Percentiles rank a stretch among this genome's conserved stretches.
These are phyloP conservation scores for Gossypium ekmanianum DNA, from an alignment of 345 rosid species.

Conservation along the genomic window DNA sequence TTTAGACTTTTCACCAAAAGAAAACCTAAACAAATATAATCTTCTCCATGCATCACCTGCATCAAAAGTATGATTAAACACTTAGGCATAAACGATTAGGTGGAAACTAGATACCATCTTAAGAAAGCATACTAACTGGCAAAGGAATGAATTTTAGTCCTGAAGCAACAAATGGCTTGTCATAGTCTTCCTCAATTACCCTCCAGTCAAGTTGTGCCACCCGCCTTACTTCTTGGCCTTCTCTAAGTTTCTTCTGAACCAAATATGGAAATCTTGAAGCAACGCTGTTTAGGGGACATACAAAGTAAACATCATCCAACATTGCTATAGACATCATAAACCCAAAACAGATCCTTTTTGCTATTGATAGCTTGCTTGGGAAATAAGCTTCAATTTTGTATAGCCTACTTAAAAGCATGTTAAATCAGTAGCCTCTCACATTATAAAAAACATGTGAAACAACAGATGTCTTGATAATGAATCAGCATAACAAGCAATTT, in stretches of 20 bases:
- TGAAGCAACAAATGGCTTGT: conserved; percentile 82
- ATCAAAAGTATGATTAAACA: conserved; percentile 15
- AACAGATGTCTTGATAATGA: not conserved
- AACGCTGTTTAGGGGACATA: conserved; percentile 44
- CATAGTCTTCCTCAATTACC: conserved; percentile 68
- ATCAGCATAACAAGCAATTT: not conserved
- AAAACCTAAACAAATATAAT: conserved; percentile 79
- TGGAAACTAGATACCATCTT: conserved; percentile 1
- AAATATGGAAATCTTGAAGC: conserved; percentile 76
- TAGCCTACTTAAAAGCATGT: not conserved
- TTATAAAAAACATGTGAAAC: not conserved
- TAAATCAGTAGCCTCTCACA: not conserved
- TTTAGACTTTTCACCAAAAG: conserved; percentile 77
- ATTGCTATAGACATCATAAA: conserved; percentile 12
- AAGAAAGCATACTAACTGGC: conserved; percentile 55
- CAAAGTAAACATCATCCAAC: conserved; percentile 12
- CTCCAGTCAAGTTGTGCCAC: conserved; percentile 92
- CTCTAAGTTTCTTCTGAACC: conserved; percentile 69
- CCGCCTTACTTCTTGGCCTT: conserved; percentile 94
- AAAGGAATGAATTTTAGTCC: conserved; percentile 71
- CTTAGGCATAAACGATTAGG: conserved; percentile 7
- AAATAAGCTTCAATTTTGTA: conserved; percentile 2
- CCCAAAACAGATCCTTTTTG: not conserved
- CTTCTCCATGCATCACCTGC: conserved; percentile 99
- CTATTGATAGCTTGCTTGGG: conserved; percentile 3